Evolutionary conservation across 441 rosid genomes (phyloP).

Genomic region (Euphorbia schlechtendalii): DNA sequence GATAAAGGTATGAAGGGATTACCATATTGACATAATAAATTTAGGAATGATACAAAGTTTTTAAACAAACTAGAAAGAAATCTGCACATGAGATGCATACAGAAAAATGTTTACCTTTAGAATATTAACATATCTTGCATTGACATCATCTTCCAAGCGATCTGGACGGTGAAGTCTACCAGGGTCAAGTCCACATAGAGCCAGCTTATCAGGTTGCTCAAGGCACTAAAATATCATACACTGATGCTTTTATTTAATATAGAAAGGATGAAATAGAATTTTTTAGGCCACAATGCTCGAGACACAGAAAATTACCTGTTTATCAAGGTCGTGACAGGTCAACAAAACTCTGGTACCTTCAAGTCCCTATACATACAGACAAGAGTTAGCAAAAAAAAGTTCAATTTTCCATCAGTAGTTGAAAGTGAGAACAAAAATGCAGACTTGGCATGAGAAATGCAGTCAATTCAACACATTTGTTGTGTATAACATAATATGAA

Average conservation of each 20-base stretch:
- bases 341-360: slow-evolving; percentile 55
- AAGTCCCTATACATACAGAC: slow-evolving; percentile 45
- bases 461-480: not conserved
- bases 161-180: slow-evolving; percentile 62
- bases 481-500: not conserved
- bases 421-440: slow-evolving; percentile 10
- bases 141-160: slow-evolving; percentile 68
- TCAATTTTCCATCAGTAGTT: not conserved
- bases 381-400: slow-evolving; percentile 14
- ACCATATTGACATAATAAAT: not conserved
- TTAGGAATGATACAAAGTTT: not conserved
- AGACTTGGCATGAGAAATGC: slow-evolving; percentile 1
- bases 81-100: slow-evolving; percentile 12
- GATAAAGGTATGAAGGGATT: not conserved
- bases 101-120: slow-evolving; percentile 45
- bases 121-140: slow-evolving; percentile 47
- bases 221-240: slow-evolving; percentile 44
- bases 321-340: slow-evolving; percentile 58
- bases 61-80: not conserved
- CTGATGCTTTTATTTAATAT: not conserved
- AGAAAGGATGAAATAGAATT: slow-evolving; percentile 15
- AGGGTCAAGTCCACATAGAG: slow-evolving; percentile 76
- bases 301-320: slow-evolving; percentile 43
- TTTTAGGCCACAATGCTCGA: slow-evolving; percentile 14
- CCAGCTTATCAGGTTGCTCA: slow-evolving; percentile 66